A percentile compares a stretch with the other conserved stretches of the same genome.
These are phyloP conservation scores for Sideroxylon spinosum DNA, from an alignment of 179 eudicot species.

Conservation along the genomic window DNA sequence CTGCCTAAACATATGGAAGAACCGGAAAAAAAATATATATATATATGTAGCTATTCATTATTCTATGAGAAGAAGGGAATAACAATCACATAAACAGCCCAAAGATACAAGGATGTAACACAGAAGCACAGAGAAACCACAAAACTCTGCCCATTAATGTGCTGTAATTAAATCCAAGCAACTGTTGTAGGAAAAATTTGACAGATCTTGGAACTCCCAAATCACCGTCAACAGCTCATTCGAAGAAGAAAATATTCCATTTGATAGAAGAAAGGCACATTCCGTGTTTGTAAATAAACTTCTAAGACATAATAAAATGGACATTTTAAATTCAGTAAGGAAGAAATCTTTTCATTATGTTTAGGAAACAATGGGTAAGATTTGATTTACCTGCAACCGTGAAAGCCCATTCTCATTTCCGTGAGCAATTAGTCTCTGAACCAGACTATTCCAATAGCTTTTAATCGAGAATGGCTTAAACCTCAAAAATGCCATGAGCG, in stretches of 20 bases:
- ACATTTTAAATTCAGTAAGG: neutral
- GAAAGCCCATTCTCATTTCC: slow-evolving; percentile 60
- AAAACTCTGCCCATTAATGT: neutral
- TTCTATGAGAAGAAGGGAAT: neutral
- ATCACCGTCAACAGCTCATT: neutral
- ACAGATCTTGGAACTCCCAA: neutral
- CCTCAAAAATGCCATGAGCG: slow-evolving; percentile 76
- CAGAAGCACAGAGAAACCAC: neutral
- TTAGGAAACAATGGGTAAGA: neutral
- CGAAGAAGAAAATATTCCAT: neutral
- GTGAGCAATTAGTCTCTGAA: slow-evolving; percentile 65
- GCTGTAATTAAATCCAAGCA: neutral
- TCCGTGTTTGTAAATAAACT: neutral
- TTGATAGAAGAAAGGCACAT: neutral
- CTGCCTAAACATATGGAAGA: neutral
- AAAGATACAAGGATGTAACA: neutral
- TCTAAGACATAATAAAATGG: neutral
- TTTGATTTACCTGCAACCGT: slow-evolving; percentile 64
- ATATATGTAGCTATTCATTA: neutral
- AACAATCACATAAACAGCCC: neutral
- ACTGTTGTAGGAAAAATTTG: neutral
- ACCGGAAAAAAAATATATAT: neutral
- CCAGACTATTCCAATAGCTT: slow-evolving; percentile 70
- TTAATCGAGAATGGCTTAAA: slow-evolving; percentile 84
- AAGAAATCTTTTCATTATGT: neutral